Evolutionary conservation across 495 filamentous ascomycete species (phyloP), one percentile per base, ranked within the genome.

Genomic region (Penicillium macrosclerotiorum): DNA sequence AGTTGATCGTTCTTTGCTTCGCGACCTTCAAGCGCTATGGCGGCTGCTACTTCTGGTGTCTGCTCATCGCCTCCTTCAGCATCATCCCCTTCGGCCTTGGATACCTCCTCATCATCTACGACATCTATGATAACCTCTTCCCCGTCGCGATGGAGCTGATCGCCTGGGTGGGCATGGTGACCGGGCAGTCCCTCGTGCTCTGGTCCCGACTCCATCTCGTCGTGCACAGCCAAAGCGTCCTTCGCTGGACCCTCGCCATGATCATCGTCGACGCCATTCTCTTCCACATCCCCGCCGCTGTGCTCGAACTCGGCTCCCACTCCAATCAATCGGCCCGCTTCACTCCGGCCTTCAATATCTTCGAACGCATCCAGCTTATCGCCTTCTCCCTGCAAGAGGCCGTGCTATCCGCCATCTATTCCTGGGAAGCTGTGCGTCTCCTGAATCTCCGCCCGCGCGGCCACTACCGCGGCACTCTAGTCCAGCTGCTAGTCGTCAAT

Each of bases 151-250:
- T 77, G 32, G 54, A 69, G 36, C 60, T 68, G 29, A 43, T 77
- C 17, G 80, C 80, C 8, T 85, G 81, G 82, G 63, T 65, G 4
- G 47, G 56, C 26, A 82, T 83, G 78, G 77, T 85, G 0, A 79
- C 78, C 0, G 80, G 80, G 24, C 80, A 83, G 59, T 80, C 79
- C 11, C 55, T 84, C 16, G 80, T 85, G 11, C 72, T 85, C 16
- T 85, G 77, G 67, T 84, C 81, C 3, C 76, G 82, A 25, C 67
- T 85, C 1, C 77, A 84, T 51, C 68, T 84, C 20, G 55, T 70
- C 25, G 35, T 67, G 68, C 52, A 68, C 65, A 71, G 71, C 6
- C 52, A 39, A 9, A 52, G 39, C 8, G 47, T 72, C n/a, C 64
- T 83, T 7, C 71, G 69, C 26, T 44, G 48, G 9, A 67, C 81